Conservation (phyloP, 2,329 filamentous ascomycete species). For the Fusarium longipes region DNA sequence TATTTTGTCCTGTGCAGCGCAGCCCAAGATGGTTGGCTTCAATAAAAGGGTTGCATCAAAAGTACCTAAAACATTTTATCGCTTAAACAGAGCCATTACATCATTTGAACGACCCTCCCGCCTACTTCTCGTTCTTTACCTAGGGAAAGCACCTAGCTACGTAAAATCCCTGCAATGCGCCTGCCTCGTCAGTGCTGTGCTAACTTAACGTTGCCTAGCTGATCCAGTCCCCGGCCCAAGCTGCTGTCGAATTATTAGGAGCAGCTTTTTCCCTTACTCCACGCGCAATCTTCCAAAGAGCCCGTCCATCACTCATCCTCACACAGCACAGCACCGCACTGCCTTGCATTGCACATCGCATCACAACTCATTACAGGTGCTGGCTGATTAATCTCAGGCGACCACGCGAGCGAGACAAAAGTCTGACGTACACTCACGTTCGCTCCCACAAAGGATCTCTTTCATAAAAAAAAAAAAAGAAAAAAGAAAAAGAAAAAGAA, state of each 20-base stretch:
- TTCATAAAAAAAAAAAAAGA: background rate
- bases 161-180: slow-evolving; percentile 7
- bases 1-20: no score
- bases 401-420: background rate
- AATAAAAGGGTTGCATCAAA: slow-evolving; percentile 6
- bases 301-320: background rate
- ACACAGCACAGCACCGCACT: slow-evolving; percentile 7
- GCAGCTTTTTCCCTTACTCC: slow-evolving; percentile 33
- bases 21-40: background rate
- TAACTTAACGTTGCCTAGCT: slow-evolving; percentile 18
- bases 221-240: slow-evolving; percentile 13
- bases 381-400: slow-evolving; percentile 35
- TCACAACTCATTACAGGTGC: background rate
- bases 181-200: slow-evolving; percentile 27
- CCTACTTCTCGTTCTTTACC: slow-evolving; percentile 38
- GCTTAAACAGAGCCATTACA: slow-evolving; percentile 40
- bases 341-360: no score
- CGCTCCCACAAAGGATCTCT: background rate
- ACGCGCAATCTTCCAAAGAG: slow-evolving; percentile 19
- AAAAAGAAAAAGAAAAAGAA: background rate
- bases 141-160: slow-evolving; percentile 25
- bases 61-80: slow-evolving; percentile 13
- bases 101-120: slow-evolving; percentile 39
- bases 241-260: slow-evolving; percentile 34
- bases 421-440: background rate